Conservation (phyloP, 192 early-diverging fungal species). For the Gryganskiella cystojenkinii region DNA sequence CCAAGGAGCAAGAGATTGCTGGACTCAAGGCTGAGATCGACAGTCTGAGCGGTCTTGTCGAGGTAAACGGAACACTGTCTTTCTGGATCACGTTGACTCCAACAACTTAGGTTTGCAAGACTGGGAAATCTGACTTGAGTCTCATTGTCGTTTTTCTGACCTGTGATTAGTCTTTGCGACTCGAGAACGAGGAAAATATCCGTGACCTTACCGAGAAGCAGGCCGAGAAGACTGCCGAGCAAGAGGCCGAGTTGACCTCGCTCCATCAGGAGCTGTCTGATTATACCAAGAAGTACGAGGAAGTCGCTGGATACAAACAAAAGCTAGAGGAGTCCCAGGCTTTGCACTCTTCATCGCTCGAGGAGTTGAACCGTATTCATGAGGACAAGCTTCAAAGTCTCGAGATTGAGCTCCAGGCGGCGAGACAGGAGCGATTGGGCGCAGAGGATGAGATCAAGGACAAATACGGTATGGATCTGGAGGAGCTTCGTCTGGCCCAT, state of each 20-base stretch:
- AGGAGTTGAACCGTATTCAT: slow-evolving; percentile 48
- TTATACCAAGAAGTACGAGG: slow-evolving; percentile 42
- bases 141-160: too few relatives aligned
- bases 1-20: slow-evolving; percentile 44
- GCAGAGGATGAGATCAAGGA: slow-evolving; percentile 37
- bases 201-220: slow-evolving; percentile 36
- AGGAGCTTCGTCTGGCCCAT: slow-evolving; percentile 31
- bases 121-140: too few relatives aligned
- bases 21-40: slow-evolving; percentile 40
- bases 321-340: slow-evolving; percentile 49
- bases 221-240: slow-evolving; percentile 31
- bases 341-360: slow-evolving; percentile 36
- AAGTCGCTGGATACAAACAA: slow-evolving; percentile 20
- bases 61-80: slow-evolving; percentile 19
- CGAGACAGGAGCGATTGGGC: slow-evolving; percentile 37
- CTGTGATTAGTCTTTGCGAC: slow-evolving; percentile 27
- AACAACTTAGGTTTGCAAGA: too few relatives aligned
- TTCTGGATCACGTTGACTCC: too few relatives aligned
- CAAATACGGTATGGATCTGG: slow-evolving; percentile 37
- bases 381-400: slow-evolving; percentile 48
- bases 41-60: slow-evolving; percentile 47
- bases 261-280: slow-evolving; percentile 36
- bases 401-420: slow-evolving; percentile 49
- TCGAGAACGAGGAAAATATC: slow-evolving; percentile 45
- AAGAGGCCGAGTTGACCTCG: slow-evolving; percentile 39